A percentile compares a stretch with the other conserved stretches of the same genome.
Evolutionary conservation across 306 rosid species (phyloP).

Genomic region (Quercus engelmannii): DNA sequence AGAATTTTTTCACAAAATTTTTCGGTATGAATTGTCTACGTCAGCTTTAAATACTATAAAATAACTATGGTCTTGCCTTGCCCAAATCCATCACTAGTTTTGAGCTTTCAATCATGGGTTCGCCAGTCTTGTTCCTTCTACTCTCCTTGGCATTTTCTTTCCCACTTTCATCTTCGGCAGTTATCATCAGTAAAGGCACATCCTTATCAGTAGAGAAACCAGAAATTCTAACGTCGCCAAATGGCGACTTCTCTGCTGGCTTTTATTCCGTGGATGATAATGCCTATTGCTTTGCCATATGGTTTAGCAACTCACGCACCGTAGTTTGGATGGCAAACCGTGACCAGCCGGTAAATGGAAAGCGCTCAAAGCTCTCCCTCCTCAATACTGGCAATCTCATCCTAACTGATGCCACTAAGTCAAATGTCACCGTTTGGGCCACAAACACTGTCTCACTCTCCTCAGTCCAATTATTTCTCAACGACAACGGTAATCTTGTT

Average conservation of each 20-base stretch:
- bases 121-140: no score
- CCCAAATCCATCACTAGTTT: no score
- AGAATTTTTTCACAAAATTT: no score
- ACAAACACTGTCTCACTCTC: not conserved
- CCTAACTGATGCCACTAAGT: constrained; percentile 28
- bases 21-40: no score
- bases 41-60: no score
- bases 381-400: constrained; percentile 33
- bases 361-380: constrained; percentile 41
- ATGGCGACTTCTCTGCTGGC: constrained; percentile 43
- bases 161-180: no score
- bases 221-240: constrained; percentile 27
- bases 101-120: no score
- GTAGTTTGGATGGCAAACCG: constrained; percentile 49
- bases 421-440: constrained; percentile 29
- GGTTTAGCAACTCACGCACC: constrained; percentile 18
- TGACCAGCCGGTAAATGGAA: constrained; percentile 39
- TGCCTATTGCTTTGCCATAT: constrained; percentile 47
- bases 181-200: constrained; percentile 21
- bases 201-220: constrained; percentile 37
- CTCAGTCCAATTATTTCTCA: constrained; percentile 7
- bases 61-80: no score
- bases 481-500: constrained; percentile 38
- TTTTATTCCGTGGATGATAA: constrained; percentile 30
- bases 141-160: no score